Percentiles rank a stretch among this genome's conserved stretches.
phyloP scores from a whole-genome alignment of 306 rosid species.

The Malus domestica region DNA sequence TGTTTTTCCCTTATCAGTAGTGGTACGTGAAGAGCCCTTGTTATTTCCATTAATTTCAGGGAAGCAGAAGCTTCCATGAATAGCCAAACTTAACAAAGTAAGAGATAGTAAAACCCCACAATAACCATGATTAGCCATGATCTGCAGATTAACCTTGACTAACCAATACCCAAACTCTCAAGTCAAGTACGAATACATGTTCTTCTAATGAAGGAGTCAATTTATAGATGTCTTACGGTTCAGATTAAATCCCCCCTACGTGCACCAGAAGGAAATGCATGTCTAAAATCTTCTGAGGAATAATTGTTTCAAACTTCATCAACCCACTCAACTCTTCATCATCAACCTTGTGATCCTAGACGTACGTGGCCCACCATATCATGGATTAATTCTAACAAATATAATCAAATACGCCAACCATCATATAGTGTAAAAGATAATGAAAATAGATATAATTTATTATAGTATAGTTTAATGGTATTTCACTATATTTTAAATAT shows the following conservation, averaged over 20 bases:
- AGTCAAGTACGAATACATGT: neutral
- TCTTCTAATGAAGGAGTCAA: neutral
- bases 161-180: neutral
- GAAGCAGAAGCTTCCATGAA: neutral
- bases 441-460: too few relatives aligned
- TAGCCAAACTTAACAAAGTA: neutral
- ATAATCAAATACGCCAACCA: too few relatives aligned
- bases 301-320: neutral
- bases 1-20: conserved; percentile 15
- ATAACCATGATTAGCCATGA: neutral
- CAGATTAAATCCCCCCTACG: neutral
- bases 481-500: too few relatives aligned
- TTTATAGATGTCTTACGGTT: neutral
- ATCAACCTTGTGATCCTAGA: neutral
- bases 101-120: neutral
- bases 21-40: neutral
- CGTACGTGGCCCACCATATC: neutral
- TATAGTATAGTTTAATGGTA: too few relatives aligned
- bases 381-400: too few relatives aligned
- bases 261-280: neutral
- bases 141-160: neutral
- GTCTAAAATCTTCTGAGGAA: neutral
- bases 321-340: neutral
- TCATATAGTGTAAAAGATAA: too few relatives aligned
- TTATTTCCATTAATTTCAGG: neutral